Evolutionary conservation across 2,329 filamentous ascomycete genomes (phyloP).

Genomic region (Neonectria neomacrospora): DNA sequence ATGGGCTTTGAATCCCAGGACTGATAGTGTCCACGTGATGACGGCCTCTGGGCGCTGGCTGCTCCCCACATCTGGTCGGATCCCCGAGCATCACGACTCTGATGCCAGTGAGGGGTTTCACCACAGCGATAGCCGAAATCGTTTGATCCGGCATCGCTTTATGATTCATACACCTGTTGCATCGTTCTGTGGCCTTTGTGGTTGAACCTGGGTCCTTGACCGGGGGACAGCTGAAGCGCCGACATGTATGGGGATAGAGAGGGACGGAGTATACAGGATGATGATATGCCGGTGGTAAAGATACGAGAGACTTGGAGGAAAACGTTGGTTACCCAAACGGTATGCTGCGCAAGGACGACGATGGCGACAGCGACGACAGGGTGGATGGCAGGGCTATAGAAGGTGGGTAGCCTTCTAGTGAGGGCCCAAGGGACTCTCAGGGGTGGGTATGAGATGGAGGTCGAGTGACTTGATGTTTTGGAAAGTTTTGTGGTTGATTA

Average conservation of each 20-base stretch:
- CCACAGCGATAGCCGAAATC: neutral
- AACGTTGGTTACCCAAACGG: neutral
- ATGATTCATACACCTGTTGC: neutral
- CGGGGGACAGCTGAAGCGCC: slow-evolving; percentile 4
- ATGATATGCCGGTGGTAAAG: slow-evolving; percentile 3
- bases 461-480: slow-evolving; percentile 14
- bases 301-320: neutral
- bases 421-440: slow-evolving; percentile 16
- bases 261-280: slow-evolving; percentile 11
- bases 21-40: slow-evolving; percentile 20
- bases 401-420: slow-evolving; percentile 6
- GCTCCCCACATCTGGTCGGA: slow-evolving; percentile 10
- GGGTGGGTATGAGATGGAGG: slow-evolving; percentile 33
- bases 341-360: neutral
- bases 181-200: slow-evolving; percentile 2
- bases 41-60: neutral
- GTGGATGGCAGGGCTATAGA: slow-evolving; percentile 6
- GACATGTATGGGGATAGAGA: slow-evolving; percentile 4
- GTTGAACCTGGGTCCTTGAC: slow-evolving; percentile 7
- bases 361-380: slow-evolving; percentile 15
- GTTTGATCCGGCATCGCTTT: neutral
- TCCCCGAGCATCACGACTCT: neutral
- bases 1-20: slow-evolving; percentile 5
- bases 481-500: slow-evolving; percentile 18
- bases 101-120: neutral